Percentiles rank a stretch among this genome's conserved stretches.
Evolutionary conservation across 106 monocot species (phyloP).

Genomic region (Dioscorea zingiberensis): DNA sequence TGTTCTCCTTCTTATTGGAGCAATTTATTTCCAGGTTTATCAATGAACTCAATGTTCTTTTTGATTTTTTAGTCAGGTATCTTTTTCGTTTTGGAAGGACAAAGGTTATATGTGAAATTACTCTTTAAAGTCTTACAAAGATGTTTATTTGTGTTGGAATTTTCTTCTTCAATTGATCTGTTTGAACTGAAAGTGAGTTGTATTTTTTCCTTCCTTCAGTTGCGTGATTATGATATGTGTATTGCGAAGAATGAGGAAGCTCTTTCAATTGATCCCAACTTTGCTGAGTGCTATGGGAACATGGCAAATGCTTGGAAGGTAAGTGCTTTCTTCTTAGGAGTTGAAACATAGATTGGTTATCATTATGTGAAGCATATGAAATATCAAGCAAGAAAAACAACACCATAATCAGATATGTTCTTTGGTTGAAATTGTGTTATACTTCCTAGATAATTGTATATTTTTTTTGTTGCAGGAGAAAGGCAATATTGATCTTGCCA

Average conservation of each 20-base stretch:
- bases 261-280: slow-evolving; percentile 67
- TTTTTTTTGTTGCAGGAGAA: slow-evolving; percentile 63
- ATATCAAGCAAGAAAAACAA: neutral
- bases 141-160: neutral
- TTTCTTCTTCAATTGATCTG: neutral
- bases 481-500: slow-evolving; percentile 87
- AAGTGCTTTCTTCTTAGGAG: neutral
- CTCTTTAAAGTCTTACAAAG: neutral
- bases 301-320: slow-evolving; percentile 99
- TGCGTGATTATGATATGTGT: slow-evolving; percentile 91
- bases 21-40: slow-evolving; percentile 83
- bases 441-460: neutral
- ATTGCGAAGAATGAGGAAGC: slow-evolving; percentile 93
- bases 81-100: neutral
- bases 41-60: neutral
- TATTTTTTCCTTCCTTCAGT: slow-evolving; percentile 26
- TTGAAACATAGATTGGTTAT: neutral
- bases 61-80: neutral
- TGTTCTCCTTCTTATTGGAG: slow-evolving; percentile 85
- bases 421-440: neutral
- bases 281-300: slow-evolving; percentile 96
- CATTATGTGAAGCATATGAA: neutral
- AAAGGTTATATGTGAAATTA: too few species aligned
- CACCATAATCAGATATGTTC: neutral
- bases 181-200: neutral